A percentile compares a stretch with the other conserved stretches of the same genome.
Conservation (phyloP, 75 land plant species). For the Pseudotsuga menziesii region DNA sequence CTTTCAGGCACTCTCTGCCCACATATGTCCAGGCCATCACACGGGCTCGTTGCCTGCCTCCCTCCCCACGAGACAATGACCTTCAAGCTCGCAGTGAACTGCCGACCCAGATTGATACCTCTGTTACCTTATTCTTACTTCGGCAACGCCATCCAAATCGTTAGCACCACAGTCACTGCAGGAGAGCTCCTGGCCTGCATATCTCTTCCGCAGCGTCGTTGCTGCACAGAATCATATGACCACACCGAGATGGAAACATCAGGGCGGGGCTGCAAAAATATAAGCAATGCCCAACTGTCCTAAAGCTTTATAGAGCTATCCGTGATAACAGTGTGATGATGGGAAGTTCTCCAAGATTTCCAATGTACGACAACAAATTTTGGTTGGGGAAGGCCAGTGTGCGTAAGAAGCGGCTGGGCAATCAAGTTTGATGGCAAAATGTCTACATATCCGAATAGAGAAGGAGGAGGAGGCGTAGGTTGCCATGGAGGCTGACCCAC, state of each 20-base stretch:
- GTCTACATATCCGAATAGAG: slow-evolving; percentile 27
- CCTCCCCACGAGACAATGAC: slow-evolving; percentile 19
- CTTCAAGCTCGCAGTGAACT: slow-evolving; percentile 65
- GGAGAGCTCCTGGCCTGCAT: slow-evolving; percentile 23
- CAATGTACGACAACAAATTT: slow-evolving; percentile 55
- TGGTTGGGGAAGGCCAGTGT: slow-evolving; percentile 58
- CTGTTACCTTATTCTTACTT: slow-evolving; percentile 44
- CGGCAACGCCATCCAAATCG: slow-evolving; percentile 70
- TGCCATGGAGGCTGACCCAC: no score
- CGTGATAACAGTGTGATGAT: background rate
- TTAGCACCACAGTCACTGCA: slow-evolving; percentile 26
- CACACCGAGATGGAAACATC: slow-evolving; percentile 37
- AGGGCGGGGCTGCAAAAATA: slow-evolving; percentile 30
- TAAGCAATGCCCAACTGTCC: slow-evolving; percentile 32
- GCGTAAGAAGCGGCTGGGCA: slow-evolving; percentile 31
- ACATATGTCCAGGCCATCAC: slow-evolving; percentile 54
- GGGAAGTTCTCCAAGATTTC: slow-evolving; percentile 60
- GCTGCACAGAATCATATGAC: slow-evolving; percentile 35
- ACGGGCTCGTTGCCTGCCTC: slow-evolving; percentile 37
- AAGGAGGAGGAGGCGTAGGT: slow-evolving; percentile 34
- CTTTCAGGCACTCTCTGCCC: slow-evolving; percentile 59
- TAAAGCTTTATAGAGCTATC: slow-evolving; percentile 42
- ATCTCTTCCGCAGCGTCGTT: slow-evolving; percentile 26
- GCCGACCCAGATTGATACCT: slow-evolving; percentile 48
- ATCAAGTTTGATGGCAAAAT: slow-evolving; percentile 47